Evolutionary conservation across 495 filamentous ascomycete genomes (phyloP).

Genomic region (Tuber borchii): DNA sequence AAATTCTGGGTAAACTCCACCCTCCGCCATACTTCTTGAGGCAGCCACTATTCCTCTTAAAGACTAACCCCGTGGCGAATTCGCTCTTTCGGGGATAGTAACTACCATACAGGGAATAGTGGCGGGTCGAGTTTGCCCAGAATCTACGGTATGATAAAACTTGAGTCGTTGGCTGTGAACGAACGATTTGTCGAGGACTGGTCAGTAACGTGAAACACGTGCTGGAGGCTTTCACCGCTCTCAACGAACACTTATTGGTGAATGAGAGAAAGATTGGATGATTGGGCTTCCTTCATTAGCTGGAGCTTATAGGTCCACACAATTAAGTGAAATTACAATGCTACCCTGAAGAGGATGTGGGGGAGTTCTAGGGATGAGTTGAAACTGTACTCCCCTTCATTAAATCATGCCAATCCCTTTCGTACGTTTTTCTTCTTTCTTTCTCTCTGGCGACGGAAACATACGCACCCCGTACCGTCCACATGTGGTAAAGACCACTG

Average conservation of each 20-base stretch:
- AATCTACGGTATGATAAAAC: background rate
- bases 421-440: background rate
- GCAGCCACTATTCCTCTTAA: too few relatives aligned
- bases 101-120: too few relatives aligned
- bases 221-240: background rate
- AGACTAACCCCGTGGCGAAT: too few relatives aligned
- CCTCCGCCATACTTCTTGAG: too few relatives aligned
- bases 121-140: too few relatives aligned
- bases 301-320: background rate
- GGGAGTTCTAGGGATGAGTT: background rate
- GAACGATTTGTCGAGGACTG: background rate
- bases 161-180: background rate
- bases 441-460: background rate
- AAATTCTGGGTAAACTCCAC: too few relatives aligned
- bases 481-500: background rate
- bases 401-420: background rate
- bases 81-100: too few relatives aligned
- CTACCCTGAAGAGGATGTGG: background rate
- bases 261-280: background rate
- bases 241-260: background rate
- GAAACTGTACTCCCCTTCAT: background rate
- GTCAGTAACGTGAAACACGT: background rate
- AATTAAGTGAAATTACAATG: background rate
- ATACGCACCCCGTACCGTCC: background rate
- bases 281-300: background rate